Conservation (phyloP, 2,329 filamentous ascomycete genomes). For the Colletotrichum magnum region DNA sequence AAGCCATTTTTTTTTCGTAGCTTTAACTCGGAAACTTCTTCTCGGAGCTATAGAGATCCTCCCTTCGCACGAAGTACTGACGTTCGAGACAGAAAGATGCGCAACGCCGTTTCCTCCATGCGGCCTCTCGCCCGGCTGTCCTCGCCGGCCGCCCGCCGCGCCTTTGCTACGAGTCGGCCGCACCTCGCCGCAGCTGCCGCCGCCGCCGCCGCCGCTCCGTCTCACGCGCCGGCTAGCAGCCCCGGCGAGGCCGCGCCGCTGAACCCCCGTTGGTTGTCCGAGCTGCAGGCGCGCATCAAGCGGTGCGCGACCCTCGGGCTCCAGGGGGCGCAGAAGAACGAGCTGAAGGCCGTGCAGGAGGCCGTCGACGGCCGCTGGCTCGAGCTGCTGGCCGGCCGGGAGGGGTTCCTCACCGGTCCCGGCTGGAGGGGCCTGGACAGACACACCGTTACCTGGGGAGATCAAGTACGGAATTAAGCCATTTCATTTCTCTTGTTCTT, state of each 20-base stretch:
- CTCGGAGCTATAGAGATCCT: background rate
- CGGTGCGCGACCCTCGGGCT: conserved; percentile 22
- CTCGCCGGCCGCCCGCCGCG: background rate
- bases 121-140: background rate
- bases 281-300: conserved; percentile 45
- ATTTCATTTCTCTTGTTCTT: background rate
- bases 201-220: background rate
- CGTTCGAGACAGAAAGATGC: conserved; percentile 3
- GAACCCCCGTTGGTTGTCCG: conserved; percentile 47
- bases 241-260: conserved; percentile 12
- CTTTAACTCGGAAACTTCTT: background rate
- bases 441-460: conserved; percentile 84
- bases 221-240: no score
- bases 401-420: conserved; percentile 78
- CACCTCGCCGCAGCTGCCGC: background rate
- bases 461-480: conserved; percentile 73
- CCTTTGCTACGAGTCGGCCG: conserved; percentile 23
- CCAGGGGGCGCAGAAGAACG: background rate
- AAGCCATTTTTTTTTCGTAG: no score
- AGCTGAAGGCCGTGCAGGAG: conserved; percentile 25
- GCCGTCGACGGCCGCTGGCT: conserved; percentile 70
- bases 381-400: conserved; percentile 78
- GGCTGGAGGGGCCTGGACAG: conserved; percentile 73
- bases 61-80: no score
- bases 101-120: conserved; percentile 5